Evolutionary conservation across 495 filamentous ascomycete species (phyloP), one percentile per base, ranked within the genome.

Genomic region (Neurospora sp.): DNA sequence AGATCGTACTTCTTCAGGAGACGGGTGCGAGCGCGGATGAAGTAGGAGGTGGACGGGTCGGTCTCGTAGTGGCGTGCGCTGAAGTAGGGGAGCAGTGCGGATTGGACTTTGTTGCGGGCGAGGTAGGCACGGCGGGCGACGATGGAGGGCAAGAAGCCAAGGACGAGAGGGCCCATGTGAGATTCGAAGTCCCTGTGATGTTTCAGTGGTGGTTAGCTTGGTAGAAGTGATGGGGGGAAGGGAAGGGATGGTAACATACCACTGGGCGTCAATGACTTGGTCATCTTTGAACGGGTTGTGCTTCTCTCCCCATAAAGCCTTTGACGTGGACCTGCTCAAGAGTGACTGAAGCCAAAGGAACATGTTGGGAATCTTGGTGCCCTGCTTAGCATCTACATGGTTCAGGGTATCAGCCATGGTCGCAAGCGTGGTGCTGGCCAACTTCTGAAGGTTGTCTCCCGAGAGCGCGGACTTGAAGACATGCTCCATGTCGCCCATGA

Each of bases 61-160:
- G 41, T 59, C 0, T 48, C 35, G 59, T 75, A 74, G 12, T 75
- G 27, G 8, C 69, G 20, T 7, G 73, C 69, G 3, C 16, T 5
- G 61, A 73, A 76, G 61, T 70, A 76, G 69, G 39, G 8, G 3
- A 40, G 27, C 9, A 76, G 69, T 18, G 38, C 73, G 6, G 40
- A 20, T 41, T 74, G 69, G 68, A 83, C 70, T 20, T 68, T 70
- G 7, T 46, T 71, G 11, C 81, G 77, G 22, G 69, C 77, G 11
- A 18, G 8, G 68, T 74, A 79, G 48, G 77, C 82, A 68, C 76
- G 78, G n/a, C 76, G 79, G 35, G 81, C 82, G 3, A 78, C 72
- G 20, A 79, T 20, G 9, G 72, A 73, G 0, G 82, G 82, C 1
- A 78, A 22, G 2, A 79, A 22, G 8, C 76, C 78, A 4, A 83